phyloP scores from a whole-genome alignment of 176 grass and related monocot species.

The Thalia dealbata region DNA sequence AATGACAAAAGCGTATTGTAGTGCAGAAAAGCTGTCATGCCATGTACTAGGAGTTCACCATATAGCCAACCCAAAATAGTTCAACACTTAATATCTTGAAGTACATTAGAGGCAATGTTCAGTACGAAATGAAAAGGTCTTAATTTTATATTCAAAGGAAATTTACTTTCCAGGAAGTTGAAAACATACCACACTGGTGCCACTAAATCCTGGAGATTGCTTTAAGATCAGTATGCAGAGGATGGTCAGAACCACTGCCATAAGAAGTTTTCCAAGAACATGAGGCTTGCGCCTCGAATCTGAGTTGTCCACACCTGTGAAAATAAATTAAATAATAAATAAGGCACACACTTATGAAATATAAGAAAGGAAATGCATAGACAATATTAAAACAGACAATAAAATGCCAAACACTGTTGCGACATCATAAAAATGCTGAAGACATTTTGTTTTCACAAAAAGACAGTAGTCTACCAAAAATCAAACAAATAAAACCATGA shows the following conservation, averaged over 20 bases:
- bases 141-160: not conserved
- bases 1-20: not conserved
- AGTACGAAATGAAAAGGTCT: not conserved
- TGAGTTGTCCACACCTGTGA: slow-evolving; percentile 76
- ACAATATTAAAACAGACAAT: not conserved
- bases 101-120: not conserved
- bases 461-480: not conserved
- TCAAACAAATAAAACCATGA: not conserved
- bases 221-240: slow-evolving; percentile 91
- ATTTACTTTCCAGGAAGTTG: too few species aligned
- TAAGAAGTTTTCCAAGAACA: slow-evolving; percentile 70
- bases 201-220: slow-evolving; percentile 81
- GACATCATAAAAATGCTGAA: not conserved
- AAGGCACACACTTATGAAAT: not conserved
- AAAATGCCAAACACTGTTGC: not conserved
- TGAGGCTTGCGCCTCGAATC: slow-evolving; percentile 85
- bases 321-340: slow-evolving; percentile 9
- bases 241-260: slow-evolving; percentile 41
- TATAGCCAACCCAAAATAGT: too few species aligned
- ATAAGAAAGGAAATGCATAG: not conserved
- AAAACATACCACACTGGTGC: slow-evolving; percentile 63
- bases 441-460: not conserved
- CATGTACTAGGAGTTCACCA: too few species aligned
- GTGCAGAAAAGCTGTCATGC: too few species aligned
- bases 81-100: too few species aligned